phyloP scores from a whole-genome alignment of 176 grass and related monocot genomes.

The Oryza coarctata region DNA sequence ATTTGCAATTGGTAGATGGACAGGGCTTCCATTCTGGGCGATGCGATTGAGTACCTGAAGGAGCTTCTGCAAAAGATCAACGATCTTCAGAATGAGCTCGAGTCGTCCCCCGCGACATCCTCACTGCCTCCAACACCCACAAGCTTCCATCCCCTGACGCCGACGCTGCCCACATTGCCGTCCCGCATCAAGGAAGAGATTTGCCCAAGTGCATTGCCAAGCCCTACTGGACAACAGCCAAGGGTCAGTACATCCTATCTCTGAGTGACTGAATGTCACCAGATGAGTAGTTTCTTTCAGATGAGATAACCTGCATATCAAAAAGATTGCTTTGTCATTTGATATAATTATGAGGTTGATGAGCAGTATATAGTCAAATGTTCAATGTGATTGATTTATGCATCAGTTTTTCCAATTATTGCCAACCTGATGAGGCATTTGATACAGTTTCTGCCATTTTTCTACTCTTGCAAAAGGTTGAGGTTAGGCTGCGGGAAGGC shows the following conservation, averaged over 20 bases:
- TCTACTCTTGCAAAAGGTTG: slow-evolving; percentile 56
- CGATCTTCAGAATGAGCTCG: slow-evolving; percentile 86
- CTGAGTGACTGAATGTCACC: background rate
- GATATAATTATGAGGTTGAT: background rate
- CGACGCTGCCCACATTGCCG: slow-evolving; percentile 71
- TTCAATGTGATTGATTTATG: background rate
- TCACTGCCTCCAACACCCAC: slow-evolving; percentile 69
- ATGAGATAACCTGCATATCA: background rate
- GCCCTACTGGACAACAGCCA: slow-evolving; percentile 78
- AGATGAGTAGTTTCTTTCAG: background rate
- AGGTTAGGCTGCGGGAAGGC: slow-evolving; percentile 90
- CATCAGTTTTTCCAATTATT: background rate
- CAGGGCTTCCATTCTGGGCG: slow-evolving; percentile 91
- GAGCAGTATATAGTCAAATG: background rate
- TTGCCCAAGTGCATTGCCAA: slow-evolving; percentile 59
- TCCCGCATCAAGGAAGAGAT: slow-evolving; percentile 87
- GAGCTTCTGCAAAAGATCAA: slow-evolving; percentile 96
- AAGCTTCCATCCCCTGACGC: slow-evolving; percentile 90
- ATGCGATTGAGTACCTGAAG: slow-evolving; percentile 95
- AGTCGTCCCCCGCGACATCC: slow-evolving; percentile 64
- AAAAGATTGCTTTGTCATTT: background rate
- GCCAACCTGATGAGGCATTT: background rate
- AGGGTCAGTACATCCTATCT: slow-evolving; percentile 44
- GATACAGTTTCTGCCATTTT: background rate
- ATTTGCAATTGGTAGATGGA: slow-evolving; percentile 69